Evolutionary conservation across 495 filamentous ascomycete species (phyloP), one percentile per base, ranked within the genome.

Genomic region (Thermochaetoides thermophila): DNA sequence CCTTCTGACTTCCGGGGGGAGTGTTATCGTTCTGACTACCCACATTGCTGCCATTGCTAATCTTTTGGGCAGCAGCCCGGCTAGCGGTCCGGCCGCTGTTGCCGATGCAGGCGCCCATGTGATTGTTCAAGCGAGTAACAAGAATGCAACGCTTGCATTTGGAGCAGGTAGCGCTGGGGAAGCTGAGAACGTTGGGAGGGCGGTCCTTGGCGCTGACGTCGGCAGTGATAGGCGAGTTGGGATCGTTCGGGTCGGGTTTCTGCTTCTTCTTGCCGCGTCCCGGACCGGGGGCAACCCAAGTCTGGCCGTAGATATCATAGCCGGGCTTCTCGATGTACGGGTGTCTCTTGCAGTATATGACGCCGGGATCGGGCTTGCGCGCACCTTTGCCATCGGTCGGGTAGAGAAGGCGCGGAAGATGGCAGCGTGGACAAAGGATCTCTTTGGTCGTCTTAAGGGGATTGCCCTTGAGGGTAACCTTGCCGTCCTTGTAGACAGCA

Each of bases 291-390:
- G 53, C 53, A 17, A 68, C 58, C 57, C 61, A 89, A 7, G 74
- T 75, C 47, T 84, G 84, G 31, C 81, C 82, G 49, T 89, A 83
- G 26, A 87, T 78, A 48, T 91, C 83, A 55, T 75, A 76, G 32
- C 79, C 78, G 2, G 75, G 71, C 46, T 74, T 70, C 34, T 70
- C 69, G 45, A 81, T 74, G 55, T 76, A 75, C 8, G 83, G 81
- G 31, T 74, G 74, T 37, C 71, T 76, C 45, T 74, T 74, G 63
- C 83, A 91, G 56, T 86, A 91, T 53, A 70, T 62, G 42, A 68
- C 56, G 41, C 69, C 61, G 2, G 69, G 66, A 39, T 80, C 74
- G 5, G 71, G 69, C 43, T 71, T 68, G 22, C 61, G 59, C 14
- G 71, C 64, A 15, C 71, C 71, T 34, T 66, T 64, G 18, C 76